These are phyloP conservation scores for Isoetes taiwanensis DNA, from an alignment of 75 land plant genomes.

Conservation along the genomic window DNA sequence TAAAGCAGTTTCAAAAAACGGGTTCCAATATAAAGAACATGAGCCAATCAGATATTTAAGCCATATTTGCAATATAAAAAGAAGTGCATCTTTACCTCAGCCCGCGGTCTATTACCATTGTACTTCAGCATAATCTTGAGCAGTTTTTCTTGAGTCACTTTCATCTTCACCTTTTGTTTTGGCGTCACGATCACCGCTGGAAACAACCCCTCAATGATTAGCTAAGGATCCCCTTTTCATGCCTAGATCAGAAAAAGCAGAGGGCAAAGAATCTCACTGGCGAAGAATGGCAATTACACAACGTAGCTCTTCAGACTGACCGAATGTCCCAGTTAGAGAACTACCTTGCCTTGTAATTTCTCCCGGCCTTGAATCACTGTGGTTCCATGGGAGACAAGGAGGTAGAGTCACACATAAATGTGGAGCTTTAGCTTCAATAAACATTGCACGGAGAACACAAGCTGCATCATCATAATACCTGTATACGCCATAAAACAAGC, in stretches of 20 bases:
- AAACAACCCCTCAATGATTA: no score
- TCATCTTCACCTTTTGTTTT: conserved; percentile 97
- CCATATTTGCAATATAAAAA: no score
- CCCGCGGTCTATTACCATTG: conserved; percentile 87
- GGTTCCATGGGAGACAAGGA: conserved; percentile 84
- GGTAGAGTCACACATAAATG: conserved; percentile 82
- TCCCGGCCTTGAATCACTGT: conserved; percentile 37
- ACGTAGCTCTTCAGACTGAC: conserved; percentile 91
- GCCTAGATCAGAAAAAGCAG: no score
- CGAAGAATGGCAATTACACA: conserved; percentile 94
- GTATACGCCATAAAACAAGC: no score
- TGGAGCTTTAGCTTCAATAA: conserved; percentile 94
- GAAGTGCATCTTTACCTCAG: conserved; percentile 74
- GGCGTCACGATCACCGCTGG: conserved; percentile 99
- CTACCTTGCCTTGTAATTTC: conserved; percentile 85
- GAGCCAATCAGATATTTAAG: neutral
- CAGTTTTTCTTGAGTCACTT: conserved; percentile 88
- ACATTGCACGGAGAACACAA: conserved; percentile 89
- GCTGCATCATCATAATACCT: conserved; percentile 99
- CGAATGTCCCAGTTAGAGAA: conserved; percentile 75
- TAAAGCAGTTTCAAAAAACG: no score
- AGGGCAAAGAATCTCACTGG: no score
- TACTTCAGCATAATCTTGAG: conserved; percentile 91
- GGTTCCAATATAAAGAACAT: conserved; percentile 10
- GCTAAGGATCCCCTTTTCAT: no score